Evolutionary conservation across 805 yeast species (phyloP), one percentile per base, ranked within the genome.

Genomic region (Debaryomyces maramus): DNA sequence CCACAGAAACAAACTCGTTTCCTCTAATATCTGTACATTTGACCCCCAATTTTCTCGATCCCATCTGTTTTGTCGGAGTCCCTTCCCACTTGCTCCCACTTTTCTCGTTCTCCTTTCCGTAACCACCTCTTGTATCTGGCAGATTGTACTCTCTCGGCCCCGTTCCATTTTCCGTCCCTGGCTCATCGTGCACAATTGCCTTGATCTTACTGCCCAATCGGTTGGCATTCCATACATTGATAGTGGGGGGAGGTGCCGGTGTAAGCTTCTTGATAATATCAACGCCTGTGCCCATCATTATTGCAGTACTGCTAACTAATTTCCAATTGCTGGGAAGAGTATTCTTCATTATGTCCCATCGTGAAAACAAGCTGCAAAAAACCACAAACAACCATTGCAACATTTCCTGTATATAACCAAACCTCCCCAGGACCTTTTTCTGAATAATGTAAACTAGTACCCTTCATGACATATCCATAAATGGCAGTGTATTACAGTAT

Each of bases 361-460:
- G n/a, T n/a, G n/a, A n/a, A n/a, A 24, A 10, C 6, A 13, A 24
- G 28, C 28, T 24, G 28, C 28, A 24, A 22, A 24, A n/a, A 24
- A 10, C 28, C 28, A 24, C 28, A 24, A 24, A 24, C 28, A 24
- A 24, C 28, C 15, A 24, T 24, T 24, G 28, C 28, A 24, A 24
- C 11, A n/a, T n/a, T n/a, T n/a, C n/a, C n/a, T n/a, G n/a, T n/a
- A n/a, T n/a, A n/a, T n/a, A n/a, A n/a, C n/a, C n/a, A n/a, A n/a
- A n/a, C n/a, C n/a, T n/a, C n/a, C n/a, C n/a, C n/a, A n/a, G n/a
- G n/a, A n/a, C n/a, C n/a, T n/a, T n/a, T n/a, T n/a, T n/a, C n/a
- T n/a, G n/a, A n/a, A n/a, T n/a, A n/a, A n/a, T n/a, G n/a, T n/a
- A n/a, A n/a, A n/a, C n/a, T n/a, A n/a, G n/a, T n/a, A n/a, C n/a